A percentile compares a stretch with the other conserved stretches of the same genome.
Conservation (phyloP, 2,329 filamentous ascomycete genomes). For the Hyphodiscus sp. region DNA sequence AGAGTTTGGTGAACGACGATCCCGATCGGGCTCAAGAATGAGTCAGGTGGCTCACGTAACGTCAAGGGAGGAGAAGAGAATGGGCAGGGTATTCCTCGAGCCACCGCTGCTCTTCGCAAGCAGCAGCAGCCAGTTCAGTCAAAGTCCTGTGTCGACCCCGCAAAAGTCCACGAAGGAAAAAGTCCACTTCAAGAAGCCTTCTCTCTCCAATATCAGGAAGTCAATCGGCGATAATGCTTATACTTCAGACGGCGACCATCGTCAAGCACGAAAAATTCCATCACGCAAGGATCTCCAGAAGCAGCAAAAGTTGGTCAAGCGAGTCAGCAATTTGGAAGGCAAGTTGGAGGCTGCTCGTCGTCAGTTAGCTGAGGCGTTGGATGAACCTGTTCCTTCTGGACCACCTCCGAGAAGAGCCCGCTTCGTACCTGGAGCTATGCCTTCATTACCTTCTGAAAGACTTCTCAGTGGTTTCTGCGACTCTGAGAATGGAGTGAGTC, state of each 20-base stretch:
- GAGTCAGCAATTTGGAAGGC: conserved; percentile 53
- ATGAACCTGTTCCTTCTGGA: conserved; percentile 29
- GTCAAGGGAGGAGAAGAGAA: conserved; percentile 23
- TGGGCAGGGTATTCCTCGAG: conserved; percentile 20
- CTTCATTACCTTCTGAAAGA: conserved; percentile 39
- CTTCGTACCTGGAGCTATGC: conserved; percentile 37
- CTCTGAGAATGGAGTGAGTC: conserved; percentile 8
- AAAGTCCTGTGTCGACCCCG: conserved; percentile 14
- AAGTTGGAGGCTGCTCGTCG: conserved; percentile 49
- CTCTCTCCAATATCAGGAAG: conserved; percentile 22
- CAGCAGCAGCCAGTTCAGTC: conserved; percentile 1
- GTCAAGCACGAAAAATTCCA: conserved; percentile 35
- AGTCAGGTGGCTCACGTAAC: conserved; percentile 3
- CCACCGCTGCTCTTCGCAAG: conserved; percentile 3
- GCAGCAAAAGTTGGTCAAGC: conserved; percentile 50
- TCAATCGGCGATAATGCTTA: conserved; percentile 7
- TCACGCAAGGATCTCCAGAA: conserved; percentile 51
- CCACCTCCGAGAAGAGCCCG: conserved; percentile 23
- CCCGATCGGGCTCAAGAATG: background rate
- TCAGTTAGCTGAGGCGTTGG: conserved; percentile 44
- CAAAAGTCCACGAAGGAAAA: conserved; percentile 11
- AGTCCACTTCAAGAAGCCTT: conserved; percentile 22
- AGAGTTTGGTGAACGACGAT: conserved; percentile 10
- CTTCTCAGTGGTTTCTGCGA: conserved; percentile 32
- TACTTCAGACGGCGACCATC: background rate